These are phyloP conservation scores for Tricholomella constricta DNA, from an alignment of 768 basidiomycete genomes.

Conservation along the genomic window DNA sequence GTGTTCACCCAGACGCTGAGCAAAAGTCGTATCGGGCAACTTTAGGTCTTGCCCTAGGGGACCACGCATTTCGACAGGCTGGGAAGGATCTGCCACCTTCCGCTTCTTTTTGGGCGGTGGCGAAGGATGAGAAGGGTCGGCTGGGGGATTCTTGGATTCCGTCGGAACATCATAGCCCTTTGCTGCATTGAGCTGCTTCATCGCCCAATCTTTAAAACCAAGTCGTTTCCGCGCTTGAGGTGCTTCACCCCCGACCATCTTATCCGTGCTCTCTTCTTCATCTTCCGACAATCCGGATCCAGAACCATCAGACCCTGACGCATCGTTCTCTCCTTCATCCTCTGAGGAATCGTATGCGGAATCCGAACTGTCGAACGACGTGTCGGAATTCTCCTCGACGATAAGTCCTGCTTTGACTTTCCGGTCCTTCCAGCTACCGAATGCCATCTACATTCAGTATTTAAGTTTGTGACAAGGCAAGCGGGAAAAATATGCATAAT, in stretches of 20 bases:
- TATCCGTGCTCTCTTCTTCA: constrained; percentile 14
- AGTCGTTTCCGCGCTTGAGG: constrained; percentile 38
- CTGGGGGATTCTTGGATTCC: constrained; percentile 17
- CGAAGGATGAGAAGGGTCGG: constrained; percentile 20
- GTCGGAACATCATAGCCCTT: constrained; percentile 37
- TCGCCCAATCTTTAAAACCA: constrained; percentile 90
- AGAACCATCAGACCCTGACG: constrained; percentile 6
- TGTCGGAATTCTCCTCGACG: constrained; percentile 51
- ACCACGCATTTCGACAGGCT: constrained; percentile 59
- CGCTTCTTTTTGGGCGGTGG: constrained; percentile 48
- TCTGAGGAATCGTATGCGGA: constrained; percentile 58
- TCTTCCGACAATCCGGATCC: constrained; percentile 8
- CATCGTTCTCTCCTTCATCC: constrained; percentile 19
- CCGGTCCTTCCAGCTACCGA: constrained; percentile 52
- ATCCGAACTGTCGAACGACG: constrained; percentile 79
- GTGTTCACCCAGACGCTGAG: constrained; percentile 43
- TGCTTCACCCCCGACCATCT: constrained; percentile 22
- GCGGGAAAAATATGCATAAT: constrained; percentile 11
- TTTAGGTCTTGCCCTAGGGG: constrained; percentile 76
- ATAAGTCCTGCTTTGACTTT: constrained; percentile 22
- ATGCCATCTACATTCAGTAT: constrained; percentile 30
- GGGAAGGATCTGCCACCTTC: constrained; percentile 36
- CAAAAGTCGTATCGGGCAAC: constrained; percentile 68
- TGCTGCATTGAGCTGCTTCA: constrained; percentile 65
- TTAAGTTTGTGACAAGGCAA: constrained; percentile 19